Conservation (phyloP, 2,329 filamentous ascomycete species). For the Boeremia exigua region DNA sequence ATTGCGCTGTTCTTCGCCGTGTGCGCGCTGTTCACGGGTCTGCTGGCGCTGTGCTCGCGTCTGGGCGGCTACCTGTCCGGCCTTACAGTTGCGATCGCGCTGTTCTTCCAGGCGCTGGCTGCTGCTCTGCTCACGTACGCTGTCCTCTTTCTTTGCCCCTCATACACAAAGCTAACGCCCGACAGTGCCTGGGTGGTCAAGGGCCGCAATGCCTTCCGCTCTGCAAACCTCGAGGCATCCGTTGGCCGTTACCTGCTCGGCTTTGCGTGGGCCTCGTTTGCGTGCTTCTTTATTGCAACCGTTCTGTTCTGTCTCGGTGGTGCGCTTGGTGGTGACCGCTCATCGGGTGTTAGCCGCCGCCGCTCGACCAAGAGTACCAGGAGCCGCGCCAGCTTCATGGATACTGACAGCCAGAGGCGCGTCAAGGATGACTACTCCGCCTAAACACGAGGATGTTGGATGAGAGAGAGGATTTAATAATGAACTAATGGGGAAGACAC, state of each 20-base stretch:
- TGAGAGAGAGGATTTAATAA: not conserved
- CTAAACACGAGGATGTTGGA: conserved; percentile 40
- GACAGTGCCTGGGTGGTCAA: conserved; percentile 70
- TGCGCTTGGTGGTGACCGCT: conserved; percentile 54
- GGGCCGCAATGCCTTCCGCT: conserved; percentile 70
- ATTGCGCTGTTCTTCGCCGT: conserved; percentile 81
- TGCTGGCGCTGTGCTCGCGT: conserved; percentile 74
- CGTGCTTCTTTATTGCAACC: conserved; percentile 68
- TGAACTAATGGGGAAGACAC: not conserved
- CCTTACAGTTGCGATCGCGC: conserved; percentile 62
- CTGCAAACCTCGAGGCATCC: conserved; percentile 61
- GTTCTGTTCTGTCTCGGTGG: conserved; percentile 72
- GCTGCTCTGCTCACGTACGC: conserved; percentile 79
- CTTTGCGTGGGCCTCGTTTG: conserved; percentile 77
- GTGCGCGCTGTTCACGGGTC: conserved; percentile 69
- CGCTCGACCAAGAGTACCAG: conserved; percentile 54
- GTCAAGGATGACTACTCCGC: conserved; percentile 73
- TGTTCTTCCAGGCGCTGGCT: conserved; percentile 73
- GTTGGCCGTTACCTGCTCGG: conserved; percentile 74
- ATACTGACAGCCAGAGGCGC: conserved; percentile 62
- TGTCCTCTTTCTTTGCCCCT: not conserved
- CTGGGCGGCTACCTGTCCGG: conserved; percentile 72
- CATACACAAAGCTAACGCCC: conserved; percentile 11
- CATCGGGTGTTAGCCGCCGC: conserved; percentile 50
- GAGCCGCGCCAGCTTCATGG: conserved; percentile 60